Conservation (phyloP, 768 basidiomycete genomes). For the Tylopilus plumbeoviolaceoides region DNA sequence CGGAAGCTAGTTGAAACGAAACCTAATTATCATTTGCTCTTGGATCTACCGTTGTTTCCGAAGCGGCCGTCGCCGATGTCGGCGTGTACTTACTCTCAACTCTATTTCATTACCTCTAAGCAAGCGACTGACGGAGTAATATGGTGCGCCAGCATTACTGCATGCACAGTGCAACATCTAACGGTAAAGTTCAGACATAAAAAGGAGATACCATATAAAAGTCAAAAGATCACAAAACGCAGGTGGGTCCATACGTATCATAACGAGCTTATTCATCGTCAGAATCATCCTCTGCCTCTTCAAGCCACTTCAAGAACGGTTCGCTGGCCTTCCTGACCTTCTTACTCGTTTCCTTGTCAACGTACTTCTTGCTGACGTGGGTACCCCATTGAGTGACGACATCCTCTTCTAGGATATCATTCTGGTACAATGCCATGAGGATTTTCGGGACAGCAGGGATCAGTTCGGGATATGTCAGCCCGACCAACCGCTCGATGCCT, state of each 20-base stretch:
- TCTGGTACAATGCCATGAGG: conserved; percentile 91
- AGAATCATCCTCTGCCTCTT: conserved; percentile 76
- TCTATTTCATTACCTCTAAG: no score
- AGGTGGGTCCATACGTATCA: background rate
- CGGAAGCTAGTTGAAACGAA: no score
- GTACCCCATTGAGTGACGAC: conserved; percentile 90
- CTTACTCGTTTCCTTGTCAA: conserved; percentile 92
- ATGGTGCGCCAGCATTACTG: no score
- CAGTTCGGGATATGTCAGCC: conserved; percentile 68
- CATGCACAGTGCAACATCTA: background rate
- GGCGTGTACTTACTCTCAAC: no score
- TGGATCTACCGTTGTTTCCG: no score
- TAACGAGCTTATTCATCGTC: conserved; percentile 26
- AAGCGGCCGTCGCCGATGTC: no score
- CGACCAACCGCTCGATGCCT: conserved; percentile 85
- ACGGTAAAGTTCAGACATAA: background rate
- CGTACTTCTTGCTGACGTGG: conserved; percentile 94
- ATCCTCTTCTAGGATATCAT: conserved; percentile 89
- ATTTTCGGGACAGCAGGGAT: conserved; percentile 78
- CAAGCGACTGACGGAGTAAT: no score
- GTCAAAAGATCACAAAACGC: conserved; percentile 9
- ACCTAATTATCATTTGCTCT: no score
- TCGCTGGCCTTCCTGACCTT: conserved; percentile 93
- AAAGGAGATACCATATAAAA: no score
- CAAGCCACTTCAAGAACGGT: conserved; percentile 95